Conservation (phyloP, 306 rosid species). For the Rosa multiflora region DNA sequence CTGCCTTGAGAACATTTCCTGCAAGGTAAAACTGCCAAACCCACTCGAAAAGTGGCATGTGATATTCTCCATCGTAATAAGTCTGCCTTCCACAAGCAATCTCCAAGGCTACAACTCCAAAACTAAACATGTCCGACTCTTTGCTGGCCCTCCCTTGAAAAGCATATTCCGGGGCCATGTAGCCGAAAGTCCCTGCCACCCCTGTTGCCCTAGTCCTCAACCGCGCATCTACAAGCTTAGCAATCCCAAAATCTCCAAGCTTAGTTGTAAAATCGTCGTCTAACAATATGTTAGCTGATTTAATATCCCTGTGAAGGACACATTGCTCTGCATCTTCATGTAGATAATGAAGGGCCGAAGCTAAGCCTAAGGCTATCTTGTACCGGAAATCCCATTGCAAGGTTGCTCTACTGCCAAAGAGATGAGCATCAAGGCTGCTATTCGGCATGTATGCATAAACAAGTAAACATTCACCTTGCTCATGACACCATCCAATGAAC, state of each 20-base stretch:
- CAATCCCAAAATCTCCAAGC: slow-evolving; percentile 13
- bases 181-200: background rate
- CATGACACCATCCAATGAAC: background rate
- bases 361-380: slow-evolving; percentile 14
- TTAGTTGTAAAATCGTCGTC: slow-evolving; percentile 33
- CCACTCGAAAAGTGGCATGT: slow-evolving; percentile 25
- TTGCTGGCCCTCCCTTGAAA: background rate
- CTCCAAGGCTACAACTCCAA: background rate
- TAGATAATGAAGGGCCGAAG: slow-evolving; percentile 23
- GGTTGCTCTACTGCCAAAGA: background rate
- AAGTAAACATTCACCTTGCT: slow-evolving; percentile 37
- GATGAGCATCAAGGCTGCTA: slow-evolving; percentile 14
- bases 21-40: slow-evolving; percentile 41
- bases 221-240: slow-evolving; percentile 17
- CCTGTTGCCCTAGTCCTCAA: background rate
- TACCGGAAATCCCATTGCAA: slow-evolving; percentile 3
- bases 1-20: slow-evolving; percentile 33
- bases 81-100: background rate
- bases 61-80: background rate
- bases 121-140: background rate
- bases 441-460: slow-evolving; percentile 33
- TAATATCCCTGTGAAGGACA: slow-evolving; percentile 58
- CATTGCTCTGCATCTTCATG: slow-evolving; percentile 59
- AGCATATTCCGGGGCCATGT: no score
- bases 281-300: slow-evolving; percentile 48